Evolutionary conservation across 140 eudicot genomes (phyloP).

Genomic region (Ambrosia hybrid): DNA sequence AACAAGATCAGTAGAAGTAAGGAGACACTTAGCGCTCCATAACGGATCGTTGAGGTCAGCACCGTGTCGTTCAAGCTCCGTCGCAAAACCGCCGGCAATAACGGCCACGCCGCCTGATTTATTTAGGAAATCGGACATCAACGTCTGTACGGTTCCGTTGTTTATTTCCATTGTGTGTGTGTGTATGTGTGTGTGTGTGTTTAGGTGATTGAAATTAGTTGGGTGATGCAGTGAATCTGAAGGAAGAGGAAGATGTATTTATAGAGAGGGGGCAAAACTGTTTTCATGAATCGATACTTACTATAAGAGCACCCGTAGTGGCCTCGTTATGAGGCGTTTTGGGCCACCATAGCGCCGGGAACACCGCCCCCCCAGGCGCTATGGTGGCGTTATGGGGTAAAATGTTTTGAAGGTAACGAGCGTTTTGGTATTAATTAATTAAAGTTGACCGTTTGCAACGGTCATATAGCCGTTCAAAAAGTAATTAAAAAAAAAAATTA

Average conservation of each 20-base stretch:
- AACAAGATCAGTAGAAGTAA: slow-evolving; percentile 79
- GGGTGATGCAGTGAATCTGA: slow-evolving; percentile 14
- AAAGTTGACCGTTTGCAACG: too few relatives aligned
- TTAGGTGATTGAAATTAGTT: neutral
- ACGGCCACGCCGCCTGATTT: slow-evolving; percentile 79
- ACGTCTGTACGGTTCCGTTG: slow-evolving; percentile 31
- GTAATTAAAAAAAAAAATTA: too few relatives aligned
- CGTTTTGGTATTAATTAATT: too few relatives aligned
- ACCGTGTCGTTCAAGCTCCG: slow-evolving; percentile 95
- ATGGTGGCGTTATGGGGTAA: too few relatives aligned
- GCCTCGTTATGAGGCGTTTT: too few relatives aligned
- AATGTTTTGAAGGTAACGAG: too few relatives aligned
- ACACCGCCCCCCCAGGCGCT: too few relatives aligned
- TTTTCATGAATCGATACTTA: too few relatives aligned
- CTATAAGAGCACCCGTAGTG: too few relatives aligned
- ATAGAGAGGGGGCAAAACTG: slow-evolving; percentile 22
- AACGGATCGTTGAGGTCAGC: slow-evolving; percentile 97
- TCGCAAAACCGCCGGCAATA: slow-evolving; percentile 92
- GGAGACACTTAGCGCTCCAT: slow-evolving; percentile 98
- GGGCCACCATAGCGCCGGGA: too few relatives aligned
- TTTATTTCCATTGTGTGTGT: slow-evolving; percentile 26
- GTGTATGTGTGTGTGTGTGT: neutral
- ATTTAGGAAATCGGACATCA: slow-evolving; percentile 65
- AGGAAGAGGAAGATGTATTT: slow-evolving; percentile 15
- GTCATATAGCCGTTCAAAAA: too few relatives aligned